Evolutionary conservation across 148 eudicot species (phyloP).

Genomic region (Dysphania ambrosioides): DNA sequence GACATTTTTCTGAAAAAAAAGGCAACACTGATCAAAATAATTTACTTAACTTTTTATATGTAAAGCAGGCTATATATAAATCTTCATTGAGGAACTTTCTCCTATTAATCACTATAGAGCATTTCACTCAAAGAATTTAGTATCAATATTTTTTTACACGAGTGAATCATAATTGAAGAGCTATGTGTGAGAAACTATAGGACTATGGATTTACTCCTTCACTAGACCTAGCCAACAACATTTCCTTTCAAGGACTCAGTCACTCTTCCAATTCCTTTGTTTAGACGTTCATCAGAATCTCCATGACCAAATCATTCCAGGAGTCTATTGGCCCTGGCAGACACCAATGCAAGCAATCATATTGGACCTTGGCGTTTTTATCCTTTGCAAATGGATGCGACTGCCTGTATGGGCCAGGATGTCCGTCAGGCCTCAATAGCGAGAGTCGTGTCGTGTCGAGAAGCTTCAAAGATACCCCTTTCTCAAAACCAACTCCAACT

Average conservation of each 20-base stretch:
- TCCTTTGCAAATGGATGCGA: constrained; percentile 56
- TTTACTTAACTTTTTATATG: too few species aligned
- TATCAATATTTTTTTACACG: too few species aligned
- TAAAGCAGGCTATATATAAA: too few species aligned
- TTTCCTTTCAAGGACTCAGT: background rate
- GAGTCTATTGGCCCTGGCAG: constrained; percentile 88
- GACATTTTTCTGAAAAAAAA: too few species aligned
- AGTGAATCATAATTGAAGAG: background rate
- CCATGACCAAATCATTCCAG: constrained; percentile 75
- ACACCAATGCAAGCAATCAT: constrained; percentile 96
- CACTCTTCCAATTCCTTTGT: too few species aligned
- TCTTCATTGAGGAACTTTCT: too few species aligned
- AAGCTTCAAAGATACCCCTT: constrained; percentile 40
- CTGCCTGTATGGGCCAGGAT: constrained; percentile 66
- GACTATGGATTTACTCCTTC: background rate
- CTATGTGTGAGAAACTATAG: background rate
- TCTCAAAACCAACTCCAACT: constrained; percentile 11
- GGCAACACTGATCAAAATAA: too few species aligned
- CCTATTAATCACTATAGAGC: too few species aligned
- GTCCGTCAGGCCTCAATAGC: constrained; percentile 77
- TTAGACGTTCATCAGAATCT: constrained; percentile 39
- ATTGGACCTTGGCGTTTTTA: constrained; percentile 55
- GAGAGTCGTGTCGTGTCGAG: constrained; percentile 60
- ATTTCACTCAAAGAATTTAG: too few species aligned
- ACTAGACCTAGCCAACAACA: background rate